Percentiles rank a stretch among this genome's conserved stretches.
phyloP scores from a whole-genome alignment of 2,329 filamentous ascomycete species.

The Monascus ruber region DNA sequence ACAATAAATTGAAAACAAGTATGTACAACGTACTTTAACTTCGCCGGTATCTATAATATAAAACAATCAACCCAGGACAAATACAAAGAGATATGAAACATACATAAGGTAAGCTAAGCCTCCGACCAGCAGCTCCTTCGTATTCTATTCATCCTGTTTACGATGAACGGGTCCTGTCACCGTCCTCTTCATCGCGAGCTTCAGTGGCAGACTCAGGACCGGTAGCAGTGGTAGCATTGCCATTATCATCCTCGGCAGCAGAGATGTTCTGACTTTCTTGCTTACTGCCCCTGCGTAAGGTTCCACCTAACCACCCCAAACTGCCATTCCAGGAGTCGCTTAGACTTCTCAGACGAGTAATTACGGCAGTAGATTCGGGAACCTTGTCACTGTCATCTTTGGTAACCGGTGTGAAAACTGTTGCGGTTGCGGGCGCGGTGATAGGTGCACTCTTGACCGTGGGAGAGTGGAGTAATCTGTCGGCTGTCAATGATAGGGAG shows the following conservation, averaged over 20 bases:
- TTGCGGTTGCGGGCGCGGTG: conserved; percentile 3
- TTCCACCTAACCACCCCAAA: conserved; percentile 24
- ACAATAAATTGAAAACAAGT: too few species aligned
- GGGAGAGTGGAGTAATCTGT: background rate
- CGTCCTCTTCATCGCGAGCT: too few species aligned
- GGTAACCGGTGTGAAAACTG: conserved; percentile 3
- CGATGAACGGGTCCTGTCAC: too few species aligned
- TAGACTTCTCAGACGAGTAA: conserved; percentile 22
- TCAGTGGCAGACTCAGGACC: too few species aligned
- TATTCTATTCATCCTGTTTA: too few species aligned
- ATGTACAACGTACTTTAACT: too few species aligned
- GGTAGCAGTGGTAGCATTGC: too few species aligned
- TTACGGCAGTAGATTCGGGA: conserved; percentile 8
- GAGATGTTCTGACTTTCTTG: background rate
- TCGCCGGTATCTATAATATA: too few species aligned
- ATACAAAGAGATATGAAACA: too few species aligned
- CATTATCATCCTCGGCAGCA: background rate
- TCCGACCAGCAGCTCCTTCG: too few species aligned
- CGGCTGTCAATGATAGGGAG: background rate
- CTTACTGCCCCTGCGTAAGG: conserved; percentile 11
- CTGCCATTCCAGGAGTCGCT: conserved; percentile 28
- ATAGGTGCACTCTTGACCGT: background rate
- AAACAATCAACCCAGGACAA: too few species aligned
- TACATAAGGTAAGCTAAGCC: too few species aligned
- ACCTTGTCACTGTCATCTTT: conserved; percentile 2